Percentiles rank a stretch among this genome's conserved stretches.
Evolutionary conservation across 2,329 filamentous ascomycete species (phyloP).

Genomic region (Sporothrix pallida): DNA sequence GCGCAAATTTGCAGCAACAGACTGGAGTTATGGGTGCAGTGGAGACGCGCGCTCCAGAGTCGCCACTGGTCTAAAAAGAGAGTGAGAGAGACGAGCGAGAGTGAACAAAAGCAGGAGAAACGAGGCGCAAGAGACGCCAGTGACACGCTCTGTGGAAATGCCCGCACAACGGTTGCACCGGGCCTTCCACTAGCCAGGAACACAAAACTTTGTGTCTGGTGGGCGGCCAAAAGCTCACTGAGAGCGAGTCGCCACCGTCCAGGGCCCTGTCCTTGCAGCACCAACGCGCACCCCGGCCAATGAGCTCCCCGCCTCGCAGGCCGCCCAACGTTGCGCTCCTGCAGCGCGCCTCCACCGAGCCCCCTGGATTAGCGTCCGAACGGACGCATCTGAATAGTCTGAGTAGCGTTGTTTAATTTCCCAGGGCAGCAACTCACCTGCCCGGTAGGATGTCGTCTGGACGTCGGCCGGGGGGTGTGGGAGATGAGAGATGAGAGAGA

Average conservation of each 20-base stretch:
- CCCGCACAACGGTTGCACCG: slow-evolving; percentile 23
- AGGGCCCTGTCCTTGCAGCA: slow-evolving; percentile 12
- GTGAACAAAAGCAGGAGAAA: background rate
- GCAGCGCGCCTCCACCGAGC: slow-evolving; percentile 34
- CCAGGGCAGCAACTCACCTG: slow-evolving; percentile 33
- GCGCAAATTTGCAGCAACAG: slow-evolving; percentile 15
- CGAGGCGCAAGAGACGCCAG: background rate
- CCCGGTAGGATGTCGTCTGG: slow-evolving; percentile 13
- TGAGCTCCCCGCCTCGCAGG: slow-evolving; percentile 11
- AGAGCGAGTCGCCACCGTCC: background rate
- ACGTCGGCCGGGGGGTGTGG: slow-evolving; percentile 21
- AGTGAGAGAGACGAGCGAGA: background rate
- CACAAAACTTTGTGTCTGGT: background rate
- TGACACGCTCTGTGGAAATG: slow-evolving; percentile 12
- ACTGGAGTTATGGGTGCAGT: slow-evolving; percentile 7
- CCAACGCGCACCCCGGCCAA: slow-evolving; percentile 21
- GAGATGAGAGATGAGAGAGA: slow-evolving; percentile 35
- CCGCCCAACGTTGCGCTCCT: slow-evolving; percentile 29
- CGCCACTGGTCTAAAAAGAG: slow-evolving; percentile 15
- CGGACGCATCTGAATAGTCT: slow-evolving; percentile 30
- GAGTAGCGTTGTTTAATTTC: slow-evolving; percentile 39
- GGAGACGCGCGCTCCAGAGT: slow-evolving; percentile 16
- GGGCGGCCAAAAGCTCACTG: background rate
- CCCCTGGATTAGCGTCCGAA: slow-evolving; percentile 39
- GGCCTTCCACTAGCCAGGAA: slow-evolving; percentile 19